phyloP scores from a whole-genome alignment of 805 yeast species.

The Candida pseudofarinosa region DNA sequence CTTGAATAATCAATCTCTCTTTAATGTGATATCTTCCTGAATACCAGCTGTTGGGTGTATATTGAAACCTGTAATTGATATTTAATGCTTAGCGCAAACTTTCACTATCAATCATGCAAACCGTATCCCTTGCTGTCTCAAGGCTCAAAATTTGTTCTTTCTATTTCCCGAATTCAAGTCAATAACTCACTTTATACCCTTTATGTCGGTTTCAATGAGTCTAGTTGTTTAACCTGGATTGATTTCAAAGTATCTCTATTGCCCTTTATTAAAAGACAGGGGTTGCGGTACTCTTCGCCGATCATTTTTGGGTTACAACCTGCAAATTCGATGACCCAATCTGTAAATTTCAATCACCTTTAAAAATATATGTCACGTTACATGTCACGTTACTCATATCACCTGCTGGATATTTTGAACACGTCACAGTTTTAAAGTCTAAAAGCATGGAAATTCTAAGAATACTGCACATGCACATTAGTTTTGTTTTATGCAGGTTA shows the following conservation, averaged over 20 bases:
- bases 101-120: background rate
- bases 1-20: background rate
- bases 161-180: no score
- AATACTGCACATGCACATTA: background rate
- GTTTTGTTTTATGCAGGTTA: background rate
- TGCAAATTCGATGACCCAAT: background rate
- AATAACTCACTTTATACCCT: background rate
- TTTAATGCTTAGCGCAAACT: background rate
- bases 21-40: background rate
- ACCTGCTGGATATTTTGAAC: background rate
- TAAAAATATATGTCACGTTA: background rate
- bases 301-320: background rate
- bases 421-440: background rate
- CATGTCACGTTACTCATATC: background rate
- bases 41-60: background rate
- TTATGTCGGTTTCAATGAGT: background rate
- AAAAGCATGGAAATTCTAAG: constrained; percentile 1
- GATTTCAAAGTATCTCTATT: background rate
- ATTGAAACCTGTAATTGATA: background rate
- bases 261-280: background rate
- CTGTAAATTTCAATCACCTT: background rate
- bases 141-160: background rate
- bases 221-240: background rate
- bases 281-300: background rate
- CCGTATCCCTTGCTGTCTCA: background rate